phyloP scores from a whole-genome alignment of 2,329 filamentous ascomycete species.

The Beauveria bassiana region DNA sequence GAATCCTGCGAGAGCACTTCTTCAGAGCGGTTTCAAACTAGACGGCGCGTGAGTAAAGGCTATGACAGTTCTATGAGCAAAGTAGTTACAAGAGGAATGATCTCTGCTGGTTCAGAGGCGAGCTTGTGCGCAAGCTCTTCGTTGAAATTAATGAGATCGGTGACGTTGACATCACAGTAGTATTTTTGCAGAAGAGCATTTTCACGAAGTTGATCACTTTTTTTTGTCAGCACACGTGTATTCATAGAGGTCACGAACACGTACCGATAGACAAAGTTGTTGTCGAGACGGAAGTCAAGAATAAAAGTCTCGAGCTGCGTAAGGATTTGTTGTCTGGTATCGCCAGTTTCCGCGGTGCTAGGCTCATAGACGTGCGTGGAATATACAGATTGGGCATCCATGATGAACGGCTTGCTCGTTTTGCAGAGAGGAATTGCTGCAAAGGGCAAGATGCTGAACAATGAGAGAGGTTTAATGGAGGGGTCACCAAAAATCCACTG shows the following conservation, averaged over 20 bases:
- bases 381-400: slow-evolving; percentile 87
- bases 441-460: neutral
- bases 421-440: neutral
- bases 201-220: slow-evolving; percentile 81
- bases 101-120: slow-evolving; percentile 81
- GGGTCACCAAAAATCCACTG: slow-evolving; percentile 2
- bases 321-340: slow-evolving; percentile 66
- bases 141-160: slow-evolving; percentile 91
- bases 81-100: slow-evolving; percentile 72
- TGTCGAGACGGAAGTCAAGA: slow-evolving; percentile 87
- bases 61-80: neutral
- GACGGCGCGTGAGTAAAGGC: slow-evolving; percentile 6
- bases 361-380: slow-evolving; percentile 73
- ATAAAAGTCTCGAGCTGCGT: slow-evolving; percentile 82
- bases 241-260: slow-evolving; percentile 14
- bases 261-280: slow-evolving; percentile 88
- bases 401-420: slow-evolving; percentile 26
- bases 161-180: slow-evolving; percentile 93
- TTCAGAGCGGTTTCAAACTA: slow-evolving; percentile 88
- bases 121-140: slow-evolving; percentile 89
- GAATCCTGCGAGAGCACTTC: slow-evolving; percentile 86
- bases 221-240: slow-evolving; percentile 46
- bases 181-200: slow-evolving; percentile 92
- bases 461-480: neutral
- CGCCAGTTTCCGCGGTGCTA: slow-evolving; percentile 56